Conservation (phyloP, 169 alveolate species). For the Ichthyophthirius multifiliis region DNA sequence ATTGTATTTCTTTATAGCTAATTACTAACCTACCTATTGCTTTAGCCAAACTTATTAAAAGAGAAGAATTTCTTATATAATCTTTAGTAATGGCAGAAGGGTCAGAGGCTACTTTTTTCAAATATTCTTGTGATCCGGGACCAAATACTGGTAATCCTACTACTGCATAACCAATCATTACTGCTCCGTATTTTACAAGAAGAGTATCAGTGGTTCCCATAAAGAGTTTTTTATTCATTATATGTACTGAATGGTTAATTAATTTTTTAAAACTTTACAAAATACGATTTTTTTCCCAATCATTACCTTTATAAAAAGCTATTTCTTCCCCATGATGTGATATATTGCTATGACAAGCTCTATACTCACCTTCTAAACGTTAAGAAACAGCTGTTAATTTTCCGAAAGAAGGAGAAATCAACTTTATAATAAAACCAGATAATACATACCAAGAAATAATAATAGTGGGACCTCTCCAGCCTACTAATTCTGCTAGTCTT, state of each 20-base stretch:
- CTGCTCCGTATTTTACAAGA: slow-evolving; percentile 87
- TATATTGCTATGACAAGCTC: slow-evolving; percentile 78
- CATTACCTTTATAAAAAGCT: slow-evolving; percentile 82
- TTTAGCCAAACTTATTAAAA: slow-evolving; percentile 84
- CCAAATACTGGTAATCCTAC: slow-evolving; percentile 89
- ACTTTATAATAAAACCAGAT: slow-evolving; percentile 68
- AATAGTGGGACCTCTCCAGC: slow-evolving; percentile 81
- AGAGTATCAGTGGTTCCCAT: slow-evolving; percentile 86
- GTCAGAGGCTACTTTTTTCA: slow-evolving; percentile 48
- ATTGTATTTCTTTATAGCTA: slow-evolving; percentile 82
- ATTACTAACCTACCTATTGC: slow-evolving; percentile 87
- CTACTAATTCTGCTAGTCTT: slow-evolving; percentile 71
- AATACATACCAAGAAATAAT: slow-evolving; percentile 38
- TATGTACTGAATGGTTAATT: slow-evolving; percentile 45
- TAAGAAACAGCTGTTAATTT: slow-evolving; percentile 72
- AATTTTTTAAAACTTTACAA: slow-evolving; percentile 42
- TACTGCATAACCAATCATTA: slow-evolving; percentile 82
- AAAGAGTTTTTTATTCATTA: slow-evolving; percentile 53
- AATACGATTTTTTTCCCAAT: slow-evolving; percentile 68
- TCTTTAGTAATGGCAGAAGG: slow-evolving; percentile 74
- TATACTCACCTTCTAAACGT: slow-evolving; percentile 78
- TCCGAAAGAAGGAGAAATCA: slow-evolving; percentile 83
- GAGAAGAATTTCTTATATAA: slow-evolving; percentile 81
- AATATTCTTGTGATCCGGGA: slow-evolving; percentile 53
- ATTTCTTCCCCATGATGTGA: slow-evolving; percentile 83